These are phyloP conservation scores for Pseudozyma sp. DNA, from an alignment of 1,284 basidiomycete species.

Conservation along the genomic window DNA sequence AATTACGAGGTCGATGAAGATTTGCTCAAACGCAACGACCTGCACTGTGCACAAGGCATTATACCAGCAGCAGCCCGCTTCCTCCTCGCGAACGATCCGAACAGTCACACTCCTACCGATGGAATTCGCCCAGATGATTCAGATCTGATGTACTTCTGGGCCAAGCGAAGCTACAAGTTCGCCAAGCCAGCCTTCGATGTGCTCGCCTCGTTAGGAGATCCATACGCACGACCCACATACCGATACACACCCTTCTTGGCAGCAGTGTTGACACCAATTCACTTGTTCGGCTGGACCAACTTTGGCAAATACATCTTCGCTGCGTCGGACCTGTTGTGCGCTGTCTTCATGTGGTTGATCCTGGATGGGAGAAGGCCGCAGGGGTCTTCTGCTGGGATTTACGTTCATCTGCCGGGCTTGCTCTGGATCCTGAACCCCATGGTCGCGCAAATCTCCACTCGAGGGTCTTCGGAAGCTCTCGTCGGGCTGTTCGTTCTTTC, in stretches of 20 bases:
- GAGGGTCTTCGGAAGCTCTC: conserved; percentile 92
- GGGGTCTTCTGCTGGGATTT: conserved; percentile 28
- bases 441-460: conserved; percentile 93
- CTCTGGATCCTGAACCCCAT: conserved; percentile 91
- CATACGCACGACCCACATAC: conserved; percentile 92
- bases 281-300: conserved; percentile 69
- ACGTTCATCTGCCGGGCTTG: conserved; percentile 70
- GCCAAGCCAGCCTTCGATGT: conserved; percentile 51
- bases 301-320: conserved; percentile 89
- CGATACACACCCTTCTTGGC: conserved; percentile 95
- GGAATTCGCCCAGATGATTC: conserved; percentile 35
- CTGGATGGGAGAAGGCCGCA: conserved; percentile 69
- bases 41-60: conserved; percentile 58
- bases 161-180: conserved; percentile 39
- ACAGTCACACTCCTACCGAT: conserved; percentile 29
- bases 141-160: conserved; percentile 41
- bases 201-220: conserved; percentile 73
- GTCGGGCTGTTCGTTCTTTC: conserved; percentile 83
- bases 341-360: conserved; percentile 80
- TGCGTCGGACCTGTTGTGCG: conserved; percentile 84
- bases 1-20: conserved; percentile 51
- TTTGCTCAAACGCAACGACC: conserved; percentile 38
- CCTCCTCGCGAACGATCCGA: conserved; percentile 70
- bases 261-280: conserved; percentile 82
- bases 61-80: conserved; percentile 71